These are phyloP conservation scores for Penicillium sp. DNA, from an alignment of 2,329 filamentous ascomycete species.

Conservation along the genomic window DNA sequence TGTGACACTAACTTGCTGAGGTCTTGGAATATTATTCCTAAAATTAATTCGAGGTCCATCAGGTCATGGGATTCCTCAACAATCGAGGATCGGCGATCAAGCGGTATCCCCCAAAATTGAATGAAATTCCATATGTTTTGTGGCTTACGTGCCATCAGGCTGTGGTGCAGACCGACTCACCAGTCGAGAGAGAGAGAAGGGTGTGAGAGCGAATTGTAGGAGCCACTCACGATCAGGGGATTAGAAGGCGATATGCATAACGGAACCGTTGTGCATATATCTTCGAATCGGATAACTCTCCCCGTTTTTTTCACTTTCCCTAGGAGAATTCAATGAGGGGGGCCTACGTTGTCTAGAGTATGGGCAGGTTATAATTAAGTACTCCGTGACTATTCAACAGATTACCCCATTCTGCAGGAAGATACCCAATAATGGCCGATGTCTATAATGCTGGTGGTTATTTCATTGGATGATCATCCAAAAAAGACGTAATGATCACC, in stretches of 20 bases:
- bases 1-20: background rate
- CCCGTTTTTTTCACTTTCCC: background rate
- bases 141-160: background rate
- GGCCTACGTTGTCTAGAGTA: background rate
- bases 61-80: conserved; percentile 12
- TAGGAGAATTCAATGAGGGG: background rate
- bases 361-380: background rate
- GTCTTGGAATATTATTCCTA: conserved; percentile 1
- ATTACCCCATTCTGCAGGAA: conserved; percentile 1
- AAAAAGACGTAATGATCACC: conserved; percentile 9
- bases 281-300: background rate
- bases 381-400: background rate
- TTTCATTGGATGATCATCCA: conserved; percentile 3
- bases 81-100: conserved; percentile 8
- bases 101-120: background rate
- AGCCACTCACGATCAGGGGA: conserved; percentile 4
- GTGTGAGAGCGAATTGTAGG: background rate
- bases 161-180: background rate
- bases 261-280: background rate
- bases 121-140: background rate
- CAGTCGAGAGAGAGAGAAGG: background rate
- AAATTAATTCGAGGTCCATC: background rate
- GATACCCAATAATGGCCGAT: conserved; percentile 1
- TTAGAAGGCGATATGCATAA: conserved; percentile 3
- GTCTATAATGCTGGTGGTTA: background rate